Conservation (phyloP, 164 flowering plant genomes). For the Litsea cubeba region DNA sequence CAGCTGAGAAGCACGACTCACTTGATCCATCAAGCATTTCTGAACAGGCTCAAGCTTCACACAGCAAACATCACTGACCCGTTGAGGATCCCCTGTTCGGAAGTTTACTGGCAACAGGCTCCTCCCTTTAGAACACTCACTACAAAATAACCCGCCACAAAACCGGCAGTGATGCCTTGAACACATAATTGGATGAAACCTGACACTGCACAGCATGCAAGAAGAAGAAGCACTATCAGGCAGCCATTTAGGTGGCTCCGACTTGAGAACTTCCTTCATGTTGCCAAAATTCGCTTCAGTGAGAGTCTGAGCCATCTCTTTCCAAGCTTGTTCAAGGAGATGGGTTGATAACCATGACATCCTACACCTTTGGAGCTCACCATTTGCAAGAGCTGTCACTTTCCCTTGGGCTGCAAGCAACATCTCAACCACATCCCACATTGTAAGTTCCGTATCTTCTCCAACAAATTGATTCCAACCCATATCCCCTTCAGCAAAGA, state of each 20-base stretch:
- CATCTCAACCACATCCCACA: constrained; percentile 99
- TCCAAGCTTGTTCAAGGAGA: constrained; percentile 89
- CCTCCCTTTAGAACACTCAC: constrained; percentile 80
- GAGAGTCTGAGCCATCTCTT: constrained; percentile 91
- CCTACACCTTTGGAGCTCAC: constrained; percentile 31
- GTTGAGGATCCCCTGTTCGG: constrained; percentile 59
- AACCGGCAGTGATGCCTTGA: constrained; percentile 90
- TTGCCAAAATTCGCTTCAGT: constrained; percentile 62
- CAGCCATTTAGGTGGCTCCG: constrained; percentile 91
- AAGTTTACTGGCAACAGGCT: constrained; percentile 80
- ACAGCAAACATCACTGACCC: constrained; percentile 91
- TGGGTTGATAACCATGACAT: constrained; percentile 57
- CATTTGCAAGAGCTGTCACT: constrained; percentile 60
- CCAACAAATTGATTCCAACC: constrained; percentile 63
- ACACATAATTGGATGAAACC: constrained; percentile 94
- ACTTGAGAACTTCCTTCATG: constrained; percentile 60
- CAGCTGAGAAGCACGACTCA: constrained; percentile 86
- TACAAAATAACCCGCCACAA: constrained; percentile 94
- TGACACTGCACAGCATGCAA: constrained; percentile 87
- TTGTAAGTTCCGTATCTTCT: constrained; percentile 74
- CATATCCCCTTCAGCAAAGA: constrained; percentile 80
- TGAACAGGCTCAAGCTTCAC: constrained; percentile 87
- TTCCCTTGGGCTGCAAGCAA: constrained; percentile 78
- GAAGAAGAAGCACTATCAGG: constrained; percentile 87
- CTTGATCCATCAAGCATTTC: constrained; percentile 79